Percentiles rank a stretch among this genome's conserved stretches.
Evolutionary conservation across 805 yeast genomes (phyloP).

Genomic region (Hermanozyma aechmeae): DNA sequence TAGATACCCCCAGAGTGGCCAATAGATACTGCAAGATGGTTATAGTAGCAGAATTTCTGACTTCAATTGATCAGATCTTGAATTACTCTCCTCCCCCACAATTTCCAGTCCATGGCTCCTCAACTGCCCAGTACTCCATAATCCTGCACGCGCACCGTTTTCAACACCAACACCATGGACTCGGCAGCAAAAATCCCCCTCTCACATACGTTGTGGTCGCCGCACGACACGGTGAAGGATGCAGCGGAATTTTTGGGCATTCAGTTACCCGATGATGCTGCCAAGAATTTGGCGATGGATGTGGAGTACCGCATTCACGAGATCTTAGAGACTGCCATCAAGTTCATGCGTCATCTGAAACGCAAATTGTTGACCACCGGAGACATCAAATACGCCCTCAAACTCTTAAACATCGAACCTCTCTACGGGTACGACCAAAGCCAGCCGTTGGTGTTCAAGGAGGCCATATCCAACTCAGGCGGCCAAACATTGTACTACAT

Average conservation of each 20-base stretch:
- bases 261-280: conserved; percentile 79
- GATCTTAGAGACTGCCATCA: conserved; percentile 88
- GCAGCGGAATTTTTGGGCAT: conserved; percentile 90
- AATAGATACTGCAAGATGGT: too few relatives aligned
- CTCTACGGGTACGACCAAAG: conserved; percentile 76
- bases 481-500: conserved; percentile 91
- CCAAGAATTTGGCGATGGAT: conserved; percentile 95
- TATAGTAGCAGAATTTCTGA: too few relatives aligned
- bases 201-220: conserved; percentile 94
- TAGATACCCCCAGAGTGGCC: too few relatives aligned
- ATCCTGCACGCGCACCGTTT: too few relatives aligned
- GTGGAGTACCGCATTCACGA: conserved; percentile 97
- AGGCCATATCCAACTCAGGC: conserved; percentile 73
- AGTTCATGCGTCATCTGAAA: conserved; percentile 92
- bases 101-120: too few relatives aligned
- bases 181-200: conserved; percentile 39
- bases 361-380: conserved; percentile 70
- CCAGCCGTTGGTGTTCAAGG: conserved; percentile 69
- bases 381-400: conserved; percentile 75
- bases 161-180: too few relatives aligned
- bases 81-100: too few relatives aligned
- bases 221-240: conserved; percentile 92
- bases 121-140: too few relatives aligned
- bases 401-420: conserved; percentile 87
- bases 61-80: too few relatives aligned